Conservation (phyloP, 2,329 filamentous ascomycete species). For the Emericellopsis cladophorae region DNA sequence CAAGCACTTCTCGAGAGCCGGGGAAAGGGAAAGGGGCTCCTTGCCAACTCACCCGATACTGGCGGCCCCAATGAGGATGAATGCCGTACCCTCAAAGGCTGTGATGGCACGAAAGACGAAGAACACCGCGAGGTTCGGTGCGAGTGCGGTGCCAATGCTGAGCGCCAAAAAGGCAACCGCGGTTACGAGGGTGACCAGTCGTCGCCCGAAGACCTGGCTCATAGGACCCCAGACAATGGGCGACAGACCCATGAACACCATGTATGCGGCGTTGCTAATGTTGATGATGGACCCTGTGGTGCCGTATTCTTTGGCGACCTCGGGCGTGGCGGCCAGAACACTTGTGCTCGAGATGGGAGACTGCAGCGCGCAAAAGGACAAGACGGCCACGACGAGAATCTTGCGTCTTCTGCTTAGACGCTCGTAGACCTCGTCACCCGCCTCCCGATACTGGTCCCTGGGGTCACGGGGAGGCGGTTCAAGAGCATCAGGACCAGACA, state of each 20-base stretch:
- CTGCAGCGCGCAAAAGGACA: slow-evolving; percentile 65
- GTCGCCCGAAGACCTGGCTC: slow-evolving; percentile 50
- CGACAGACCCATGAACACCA: slow-evolving; percentile 60
- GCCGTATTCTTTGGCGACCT: slow-evolving; percentile 52
- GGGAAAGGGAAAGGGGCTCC: not conserved
- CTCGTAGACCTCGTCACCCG: slow-evolving; percentile 47
- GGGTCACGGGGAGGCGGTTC: slow-evolving; percentile 6
- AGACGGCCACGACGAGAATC: slow-evolving; percentile 49
- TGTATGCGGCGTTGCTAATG: slow-evolving; percentile 61
- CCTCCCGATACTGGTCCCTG: slow-evolving; percentile 11
- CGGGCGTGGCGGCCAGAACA: slow-evolving; percentile 60
- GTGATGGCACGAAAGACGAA: slow-evolving; percentile 64
- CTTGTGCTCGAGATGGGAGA: slow-evolving; percentile 65
- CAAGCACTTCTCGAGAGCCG: too few species aligned
- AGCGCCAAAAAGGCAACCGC: slow-evolving; percentile 53
- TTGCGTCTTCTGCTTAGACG: slow-evolving; percentile 51
- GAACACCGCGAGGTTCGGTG: slow-evolving; percentile 58
- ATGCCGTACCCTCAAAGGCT: slow-evolving; percentile 63
- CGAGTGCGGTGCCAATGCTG: slow-evolving; percentile 59
- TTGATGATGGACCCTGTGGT: slow-evolving; percentile 61
- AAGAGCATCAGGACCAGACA: slow-evolving; percentile 16
- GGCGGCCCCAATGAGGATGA: slow-evolving; percentile 58
- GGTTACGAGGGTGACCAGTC: slow-evolving; percentile 37
- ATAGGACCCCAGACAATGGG: slow-evolving; percentile 63
- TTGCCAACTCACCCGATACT: slow-evolving; percentile 44